Conservation (phyloP, 495 filamentous ascomycete genomes). For the Platismatia glauca region DNA sequence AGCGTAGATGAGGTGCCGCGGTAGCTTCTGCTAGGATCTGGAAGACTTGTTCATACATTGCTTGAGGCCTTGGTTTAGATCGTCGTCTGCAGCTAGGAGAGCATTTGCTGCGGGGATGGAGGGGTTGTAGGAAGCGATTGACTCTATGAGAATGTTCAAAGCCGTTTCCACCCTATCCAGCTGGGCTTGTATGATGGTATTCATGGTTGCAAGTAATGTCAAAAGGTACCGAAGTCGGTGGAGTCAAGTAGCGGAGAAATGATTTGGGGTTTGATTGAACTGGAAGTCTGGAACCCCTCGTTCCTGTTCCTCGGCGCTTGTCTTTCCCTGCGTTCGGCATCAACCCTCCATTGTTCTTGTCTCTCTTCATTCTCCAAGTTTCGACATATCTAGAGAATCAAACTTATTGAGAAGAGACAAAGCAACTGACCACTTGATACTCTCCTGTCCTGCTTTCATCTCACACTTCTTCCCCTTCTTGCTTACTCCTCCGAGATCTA, state of each 20-base stretch:
- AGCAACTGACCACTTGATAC: background rate
- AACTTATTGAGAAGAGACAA: background rate
- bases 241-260: background rate
- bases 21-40: background rate
- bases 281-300: constrained; percentile 3
- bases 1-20: background rate
- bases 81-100: constrained; percentile 57
- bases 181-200: constrained; percentile 46
- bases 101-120: constrained; percentile 52
- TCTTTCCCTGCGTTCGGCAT: constrained; percentile 4
- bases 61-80: constrained; percentile 50
- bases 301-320: constrained; percentile 5
- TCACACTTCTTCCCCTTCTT: too few relatives aligned
- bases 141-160: constrained; percentile 58
- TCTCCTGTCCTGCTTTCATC: background rate
- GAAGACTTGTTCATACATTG: constrained; percentile 22
- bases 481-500: background rate
- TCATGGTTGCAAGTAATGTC: constrained; percentile 36
- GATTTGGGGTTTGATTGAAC: background rate
- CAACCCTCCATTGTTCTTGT: background rate
- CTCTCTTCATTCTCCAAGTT: background rate
- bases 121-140: constrained; percentile 70
- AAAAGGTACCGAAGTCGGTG: background rate
- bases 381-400: background rate
- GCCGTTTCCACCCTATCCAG: constrained; percentile 63